Percentiles rank a stretch among this genome's conserved stretches.
These are phyloP conservation scores for Yarrowia sp. DNA, from an alignment of 805 yeast species.

Conservation along the genomic window DNA sequence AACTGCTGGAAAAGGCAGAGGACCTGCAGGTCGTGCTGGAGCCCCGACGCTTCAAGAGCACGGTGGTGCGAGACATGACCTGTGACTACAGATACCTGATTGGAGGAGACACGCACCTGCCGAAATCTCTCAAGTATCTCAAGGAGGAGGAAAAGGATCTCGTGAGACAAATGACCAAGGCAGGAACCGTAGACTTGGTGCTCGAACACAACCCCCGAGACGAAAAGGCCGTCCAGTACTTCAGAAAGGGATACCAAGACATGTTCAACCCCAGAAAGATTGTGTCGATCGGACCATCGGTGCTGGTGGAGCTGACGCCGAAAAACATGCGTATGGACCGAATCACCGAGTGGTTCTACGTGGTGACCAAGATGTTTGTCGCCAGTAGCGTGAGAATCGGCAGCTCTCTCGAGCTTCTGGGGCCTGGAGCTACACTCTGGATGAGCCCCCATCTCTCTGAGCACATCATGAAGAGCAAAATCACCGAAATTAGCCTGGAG, in stretches of 20 bases:
- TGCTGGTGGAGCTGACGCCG: conserved; percentile 26
- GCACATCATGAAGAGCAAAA: too few species aligned
- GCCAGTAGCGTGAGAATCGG: background rate
- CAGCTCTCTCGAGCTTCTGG: background rate
- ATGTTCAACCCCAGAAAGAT: background rate
- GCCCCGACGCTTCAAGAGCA: background rate
- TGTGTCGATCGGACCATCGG: background rate
- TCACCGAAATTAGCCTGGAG: background rate
- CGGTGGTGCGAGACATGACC: conserved; percentile 12
- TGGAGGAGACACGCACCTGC: background rate
- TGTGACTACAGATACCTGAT: conserved; percentile 33
- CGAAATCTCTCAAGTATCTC: background rate
- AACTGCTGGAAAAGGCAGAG: too few species aligned
- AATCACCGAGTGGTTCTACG: conserved; percentile 4
- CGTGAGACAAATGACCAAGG: too few species aligned
- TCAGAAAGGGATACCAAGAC: background rate
- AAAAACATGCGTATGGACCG: background rate
- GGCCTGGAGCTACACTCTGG: conserved; percentile 33
- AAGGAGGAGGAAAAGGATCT: too few species aligned
- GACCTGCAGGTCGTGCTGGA: too few species aligned
- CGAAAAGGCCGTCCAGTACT: background rate
- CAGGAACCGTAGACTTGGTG: too few species aligned
- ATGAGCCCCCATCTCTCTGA: conserved; percentile 4
- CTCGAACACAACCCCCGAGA: background rate
- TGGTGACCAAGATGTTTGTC: conserved; percentile 6